Evolutionary conservation across 441 rosid species (phyloP), one percentile per base, ranked within the genome.

Genomic region (Erodium texanum): DNA sequence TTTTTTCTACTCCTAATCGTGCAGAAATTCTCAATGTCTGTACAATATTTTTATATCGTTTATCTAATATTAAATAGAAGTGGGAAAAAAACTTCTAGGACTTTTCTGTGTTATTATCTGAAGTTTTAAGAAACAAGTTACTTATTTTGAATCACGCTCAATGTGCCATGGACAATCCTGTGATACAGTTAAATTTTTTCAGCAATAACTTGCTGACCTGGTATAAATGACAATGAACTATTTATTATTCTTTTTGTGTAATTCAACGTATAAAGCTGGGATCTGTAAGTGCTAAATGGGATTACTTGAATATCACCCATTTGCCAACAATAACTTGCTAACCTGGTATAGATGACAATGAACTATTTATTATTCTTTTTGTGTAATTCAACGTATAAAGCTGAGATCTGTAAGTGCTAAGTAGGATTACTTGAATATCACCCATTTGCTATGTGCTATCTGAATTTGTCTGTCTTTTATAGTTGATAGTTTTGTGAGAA

Each of bases 221-320:
- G 59, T 22, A 16, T 52, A n/a, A 9, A 52, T 52, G 19, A 15
- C 19, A 7, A 4, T 50, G 5, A n/a, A 50, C 19, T 15, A 50
- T n/a, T 50, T 50, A 19, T 50, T 52, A n/a, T n/a, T n/a, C 59
- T n/a, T 52, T n/a, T n/a, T n/a, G 59, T 16, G 22, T 52, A 0
- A 52, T 5, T n/a, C 22, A 52, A 52, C 59, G n/a, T 52, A 16
- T 52, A 52, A 3, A 3, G 59, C 59, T 52, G 59, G 16, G 16
- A 52, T 52, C n/a, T 52, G 20, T 52, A 16, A 16, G 59, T 14
- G n/a, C n/a, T n/a, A n/a, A n/a, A n/a, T n/a, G 16, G 22, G 20
- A 52, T 52, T n/a, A 52, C 59, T 52, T n/a, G 59, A 52, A 16
- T 52, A n/a, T n/a, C 59, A n/a, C n/a, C 59, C 59, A n/a, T 5